Conservation (phyloP, 345 rosid species). For the Physaria fendleri region DNA sequence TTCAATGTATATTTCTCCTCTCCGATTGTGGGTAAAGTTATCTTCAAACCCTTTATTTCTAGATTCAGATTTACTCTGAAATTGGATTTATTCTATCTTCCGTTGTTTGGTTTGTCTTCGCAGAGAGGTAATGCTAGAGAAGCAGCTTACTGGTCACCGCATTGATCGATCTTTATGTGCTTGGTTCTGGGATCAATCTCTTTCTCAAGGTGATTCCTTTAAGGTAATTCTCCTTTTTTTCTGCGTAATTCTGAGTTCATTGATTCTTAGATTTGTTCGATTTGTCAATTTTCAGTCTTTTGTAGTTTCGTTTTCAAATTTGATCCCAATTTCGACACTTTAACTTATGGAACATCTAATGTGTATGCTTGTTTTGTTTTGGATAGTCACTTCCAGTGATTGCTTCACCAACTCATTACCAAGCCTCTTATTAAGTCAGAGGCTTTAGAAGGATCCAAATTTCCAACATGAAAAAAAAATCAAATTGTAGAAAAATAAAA, state of each 20-base stretch:
- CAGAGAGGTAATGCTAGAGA: conserved; percentile 97
- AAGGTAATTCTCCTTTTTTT: conserved; percentile 37
- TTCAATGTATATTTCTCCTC: conserved; percentile 93
- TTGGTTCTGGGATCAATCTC: conserved; percentile 89
- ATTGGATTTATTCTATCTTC: background rate
- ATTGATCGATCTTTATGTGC: conserved; percentile 89
- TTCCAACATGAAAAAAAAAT: too few species aligned
- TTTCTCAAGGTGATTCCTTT: conserved; percentile 66
- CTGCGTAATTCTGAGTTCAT: background rate
- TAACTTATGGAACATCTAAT: background rate
- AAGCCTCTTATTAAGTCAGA: too few species aligned
- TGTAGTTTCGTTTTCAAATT: background rate
- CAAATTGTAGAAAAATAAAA: too few species aligned
- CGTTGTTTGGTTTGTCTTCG: background rate
- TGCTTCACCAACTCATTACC: too few species aligned
- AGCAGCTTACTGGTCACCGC: conserved; percentile 90
- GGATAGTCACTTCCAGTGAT: too few species aligned
- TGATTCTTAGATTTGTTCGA: background rate
- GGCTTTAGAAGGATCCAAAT: too few species aligned
- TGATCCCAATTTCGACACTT: background rate
- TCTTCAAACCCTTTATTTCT: background rate
- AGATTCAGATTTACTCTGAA: background rate
- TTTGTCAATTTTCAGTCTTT: background rate
- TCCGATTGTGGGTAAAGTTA: conserved; percentile 78
- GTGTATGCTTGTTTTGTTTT: too few species aligned